Evolutionary conservation across 768 basidiomycete genomes (phyloP).

Genomic region (Hirschioporus abietinus): DNA sequence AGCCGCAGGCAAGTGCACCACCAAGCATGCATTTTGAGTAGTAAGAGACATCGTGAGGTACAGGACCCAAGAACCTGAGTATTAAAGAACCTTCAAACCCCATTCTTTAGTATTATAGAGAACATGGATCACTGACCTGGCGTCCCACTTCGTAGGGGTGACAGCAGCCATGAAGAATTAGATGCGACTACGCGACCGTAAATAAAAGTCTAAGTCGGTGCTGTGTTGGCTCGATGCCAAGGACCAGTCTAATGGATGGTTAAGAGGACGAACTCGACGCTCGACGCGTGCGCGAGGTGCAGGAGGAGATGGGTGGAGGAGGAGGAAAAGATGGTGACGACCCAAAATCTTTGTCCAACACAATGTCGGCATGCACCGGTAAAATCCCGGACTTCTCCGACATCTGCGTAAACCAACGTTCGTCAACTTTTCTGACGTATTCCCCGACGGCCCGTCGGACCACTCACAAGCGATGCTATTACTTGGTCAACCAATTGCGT

Average conservation of each 20-base stretch:
- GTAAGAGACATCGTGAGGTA: slow-evolving; percentile 70
- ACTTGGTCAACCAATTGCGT: background rate
- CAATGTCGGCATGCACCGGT: slow-evolving; percentile 4
- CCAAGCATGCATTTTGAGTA: slow-evolving; percentile 86
- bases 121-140: slow-evolving; percentile 40
- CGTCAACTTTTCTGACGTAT: background rate
- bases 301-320: slow-evolving; percentile 17
- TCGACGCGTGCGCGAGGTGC: slow-evolving; percentile 21
- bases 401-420: background rate
- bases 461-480: no score
- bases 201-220: slow-evolving; percentile 22
- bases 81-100: slow-evolving; percentile 4
- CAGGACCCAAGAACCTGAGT: slow-evolving; percentile 55
- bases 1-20: slow-evolving; percentile 80
- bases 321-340: slow-evolving; percentile 15
- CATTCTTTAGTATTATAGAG: slow-evolving; percentile 5
- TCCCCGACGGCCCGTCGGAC: slow-evolving; percentile 2
- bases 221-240: slow-evolving; percentile 22
- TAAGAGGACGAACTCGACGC: slow-evolving; percentile 14
- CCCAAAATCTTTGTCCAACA: slow-evolving; percentile 8
- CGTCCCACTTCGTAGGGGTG: slow-evolving; percentile 69
- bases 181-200: slow-evolving; percentile 25
- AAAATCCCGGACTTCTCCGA: slow-evolving; percentile 2
- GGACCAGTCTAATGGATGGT: slow-evolving; percentile 26
- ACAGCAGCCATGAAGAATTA: slow-evolving; percentile 36